phyloP scores from a whole-genome alignment of 2,329 filamentous ascomycete genomes.

The Ophiognomonia clavigignenti-juglandacearum region DNA sequence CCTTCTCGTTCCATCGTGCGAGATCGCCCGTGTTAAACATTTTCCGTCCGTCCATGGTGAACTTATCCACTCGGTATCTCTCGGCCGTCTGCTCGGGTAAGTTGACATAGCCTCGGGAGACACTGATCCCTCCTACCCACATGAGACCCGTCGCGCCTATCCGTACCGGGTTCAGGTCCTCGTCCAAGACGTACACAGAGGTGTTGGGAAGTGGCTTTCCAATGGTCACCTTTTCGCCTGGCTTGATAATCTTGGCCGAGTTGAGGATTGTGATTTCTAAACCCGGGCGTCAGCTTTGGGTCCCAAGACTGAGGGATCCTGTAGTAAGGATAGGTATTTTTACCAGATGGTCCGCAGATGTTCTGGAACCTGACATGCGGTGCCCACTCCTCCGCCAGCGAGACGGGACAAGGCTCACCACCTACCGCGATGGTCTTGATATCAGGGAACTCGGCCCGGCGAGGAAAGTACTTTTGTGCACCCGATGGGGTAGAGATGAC shows the following conservation, averaged over 20 bases:
- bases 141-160: constrained; percentile 46
- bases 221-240: constrained; percentile 44
- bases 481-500: constrained; percentile 53
- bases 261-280: constrained; percentile 54
- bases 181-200: constrained; percentile 49
- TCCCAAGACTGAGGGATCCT: too few species aligned
- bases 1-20: constrained; percentile 47
- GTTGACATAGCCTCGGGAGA: constrained; percentile 52
- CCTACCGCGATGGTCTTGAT: constrained; percentile 49
- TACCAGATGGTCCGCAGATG: constrained; percentile 49
- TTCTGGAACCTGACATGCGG: constrained; percentile 44
- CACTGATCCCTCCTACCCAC: constrained; percentile 53
- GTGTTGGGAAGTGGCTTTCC: constrained; percentile 54
- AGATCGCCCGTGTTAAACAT: constrained; percentile 61
- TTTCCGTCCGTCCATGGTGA: constrained; percentile 43
- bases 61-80: constrained; percentile 46
- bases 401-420: constrained; percentile 36
- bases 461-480: constrained; percentile 38
- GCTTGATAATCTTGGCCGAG: constrained; percentile 46
- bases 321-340: too few species aligned
- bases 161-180: constrained; percentile 36
- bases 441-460: constrained; percentile 40
- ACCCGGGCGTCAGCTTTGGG: too few species aligned
- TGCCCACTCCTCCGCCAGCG: constrained; percentile 54
- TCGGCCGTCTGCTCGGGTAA: constrained; percentile 44